Evolutionary conservation across 179 eudicot genomes (phyloP).

Genomic region (Beta corolliflora): DNA sequence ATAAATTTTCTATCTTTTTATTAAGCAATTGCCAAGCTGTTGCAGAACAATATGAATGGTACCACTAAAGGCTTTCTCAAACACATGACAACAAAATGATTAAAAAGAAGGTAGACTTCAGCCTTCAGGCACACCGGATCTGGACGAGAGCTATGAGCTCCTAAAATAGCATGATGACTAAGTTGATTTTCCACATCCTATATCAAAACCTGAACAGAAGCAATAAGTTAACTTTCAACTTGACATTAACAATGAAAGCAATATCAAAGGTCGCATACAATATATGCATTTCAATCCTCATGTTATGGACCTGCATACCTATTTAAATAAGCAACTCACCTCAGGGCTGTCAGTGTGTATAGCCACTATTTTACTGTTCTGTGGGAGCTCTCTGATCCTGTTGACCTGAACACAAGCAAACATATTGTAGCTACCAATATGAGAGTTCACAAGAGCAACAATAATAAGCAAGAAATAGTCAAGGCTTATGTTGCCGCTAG

Average conservation of each 20-base stretch:
- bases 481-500: no score
- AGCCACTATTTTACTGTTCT: conserved; percentile 87
- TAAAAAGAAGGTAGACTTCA: not conserved
- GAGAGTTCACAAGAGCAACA: not conserved
- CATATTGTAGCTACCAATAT: not conserved
- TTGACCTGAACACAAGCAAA: conserved; percentile 65
- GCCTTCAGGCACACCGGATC: conserved; percentile 65
- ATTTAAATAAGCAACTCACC: conserved; percentile 40
- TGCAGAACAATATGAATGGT: conserved; percentile 1
- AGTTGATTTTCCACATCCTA: conserved; percentile 97
- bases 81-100: not conserved
- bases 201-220: conserved; percentile 64
- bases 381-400: conserved; percentile 94
- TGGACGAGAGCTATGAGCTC: conserved; percentile 76
- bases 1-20: not conserved
- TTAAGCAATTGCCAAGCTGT: not conserved
- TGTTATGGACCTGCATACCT: not conserved
- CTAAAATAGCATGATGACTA: conserved; percentile 77
- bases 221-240: conserved; percentile 15
- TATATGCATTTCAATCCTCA: not conserved
- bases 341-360: conserved; percentile 98
- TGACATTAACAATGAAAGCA: not conserved
- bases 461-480: not conserved
- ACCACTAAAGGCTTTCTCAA: not conserved
- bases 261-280: not conserved